Percentiles rank a stretch among this genome's conserved stretches.
These are phyloP conservation scores for Pseudoturritis turrita DNA, from an alignment of 345 rosid species.

Conservation along the genomic window DNA sequence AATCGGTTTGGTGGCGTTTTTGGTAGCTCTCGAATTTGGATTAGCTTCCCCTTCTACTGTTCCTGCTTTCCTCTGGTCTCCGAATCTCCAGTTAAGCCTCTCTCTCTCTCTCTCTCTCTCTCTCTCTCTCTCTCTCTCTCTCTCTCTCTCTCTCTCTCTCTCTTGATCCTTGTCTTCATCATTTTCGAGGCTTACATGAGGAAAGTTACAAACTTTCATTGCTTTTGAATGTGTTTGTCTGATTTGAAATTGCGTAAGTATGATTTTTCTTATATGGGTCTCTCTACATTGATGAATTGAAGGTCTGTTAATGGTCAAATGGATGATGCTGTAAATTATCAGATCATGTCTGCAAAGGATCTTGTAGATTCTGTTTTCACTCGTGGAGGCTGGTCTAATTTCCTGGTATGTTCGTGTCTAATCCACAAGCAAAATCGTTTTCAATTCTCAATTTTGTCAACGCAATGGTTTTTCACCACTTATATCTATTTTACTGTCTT, in stretches of 20 bases:
- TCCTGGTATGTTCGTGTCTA: conserved; percentile 66
- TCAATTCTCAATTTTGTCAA: not conserved
- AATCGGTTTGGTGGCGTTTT: not conserved
- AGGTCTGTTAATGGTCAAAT: conserved; percentile 25
- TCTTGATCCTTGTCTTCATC: not conserved
- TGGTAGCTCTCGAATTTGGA: conserved; percentile 17
- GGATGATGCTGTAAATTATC: conserved; percentile 49
- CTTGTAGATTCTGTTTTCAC: conserved; percentile 63
- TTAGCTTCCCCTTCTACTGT: conserved; percentile 36
- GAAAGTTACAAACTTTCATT: not conserved
- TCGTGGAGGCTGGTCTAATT: conserved; percentile 74
- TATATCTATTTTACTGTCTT: not conserved
- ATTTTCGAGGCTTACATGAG: not conserved
- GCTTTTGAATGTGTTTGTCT: not conserved
- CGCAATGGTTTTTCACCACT: not conserved
- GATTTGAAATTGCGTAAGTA: too few species aligned
- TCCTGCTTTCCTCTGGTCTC: conserved; percentile 79
- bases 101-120: too few species aligned
- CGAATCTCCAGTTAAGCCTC: conserved; percentile 30
- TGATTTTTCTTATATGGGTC: too few species aligned
- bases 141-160: too few species aligned
- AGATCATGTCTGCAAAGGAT: conserved; percentile 57
- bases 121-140: too few species aligned
- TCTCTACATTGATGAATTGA: not conserved
- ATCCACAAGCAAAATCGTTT: not conserved